Conservation (phyloP, 2,329 filamentous ascomycete genomes). For the Colletotrichum sp. region DNA sequence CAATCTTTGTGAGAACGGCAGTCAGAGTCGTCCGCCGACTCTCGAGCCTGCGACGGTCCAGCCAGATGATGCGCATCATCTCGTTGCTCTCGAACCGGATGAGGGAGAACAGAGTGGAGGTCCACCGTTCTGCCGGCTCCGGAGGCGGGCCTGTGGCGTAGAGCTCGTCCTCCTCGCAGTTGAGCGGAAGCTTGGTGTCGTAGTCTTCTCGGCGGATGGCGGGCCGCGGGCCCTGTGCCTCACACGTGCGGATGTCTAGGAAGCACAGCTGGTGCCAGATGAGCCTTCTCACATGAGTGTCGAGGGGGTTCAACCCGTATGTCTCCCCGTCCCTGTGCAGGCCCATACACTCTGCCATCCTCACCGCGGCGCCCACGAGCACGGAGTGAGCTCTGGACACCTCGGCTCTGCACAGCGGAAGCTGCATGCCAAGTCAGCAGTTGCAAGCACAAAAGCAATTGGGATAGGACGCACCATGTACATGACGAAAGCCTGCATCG, state of each 20-base stretch:
- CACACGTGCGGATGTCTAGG: conserved; percentile 76
- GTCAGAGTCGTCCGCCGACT: conserved; percentile 66
- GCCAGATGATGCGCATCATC: conserved; percentile 73
- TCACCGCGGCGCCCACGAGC: conserved; percentile 72
- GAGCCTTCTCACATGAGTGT: conserved; percentile 73
- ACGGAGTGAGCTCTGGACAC: conserved; percentile 77
- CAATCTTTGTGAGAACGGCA: conserved; percentile 69
- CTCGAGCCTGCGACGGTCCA: conserved; percentile 71
- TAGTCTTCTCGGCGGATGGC: conserved; percentile 77
- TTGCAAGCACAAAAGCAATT: background rate
- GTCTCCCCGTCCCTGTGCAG: conserved; percentile 73
- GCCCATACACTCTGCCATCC: conserved; percentile 80
- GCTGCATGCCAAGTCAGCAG: conserved; percentile 44
- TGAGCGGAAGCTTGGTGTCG: conserved; percentile 74
- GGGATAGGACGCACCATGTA: conserved; percentile 64
- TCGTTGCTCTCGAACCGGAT: conserved; percentile 78
- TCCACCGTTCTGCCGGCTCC: conserved; percentile 62
- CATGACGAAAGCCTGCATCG: conserved; percentile 78
- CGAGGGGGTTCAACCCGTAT: conserved; percentile 69
- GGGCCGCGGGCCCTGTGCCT: conserved; percentile 74
- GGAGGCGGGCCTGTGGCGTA: conserved; percentile 42
- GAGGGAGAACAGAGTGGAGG: conserved; percentile 69
- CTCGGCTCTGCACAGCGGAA: conserved; percentile 74
- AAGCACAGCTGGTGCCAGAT: conserved; percentile 83
- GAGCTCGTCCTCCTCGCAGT: conserved; percentile 72